Evolutionary conservation across 495 filamentous ascomycete genomes (phyloP), one percentile per base, ranked within the genome.

Genomic region (Astrocystis sublimbata): DNA sequence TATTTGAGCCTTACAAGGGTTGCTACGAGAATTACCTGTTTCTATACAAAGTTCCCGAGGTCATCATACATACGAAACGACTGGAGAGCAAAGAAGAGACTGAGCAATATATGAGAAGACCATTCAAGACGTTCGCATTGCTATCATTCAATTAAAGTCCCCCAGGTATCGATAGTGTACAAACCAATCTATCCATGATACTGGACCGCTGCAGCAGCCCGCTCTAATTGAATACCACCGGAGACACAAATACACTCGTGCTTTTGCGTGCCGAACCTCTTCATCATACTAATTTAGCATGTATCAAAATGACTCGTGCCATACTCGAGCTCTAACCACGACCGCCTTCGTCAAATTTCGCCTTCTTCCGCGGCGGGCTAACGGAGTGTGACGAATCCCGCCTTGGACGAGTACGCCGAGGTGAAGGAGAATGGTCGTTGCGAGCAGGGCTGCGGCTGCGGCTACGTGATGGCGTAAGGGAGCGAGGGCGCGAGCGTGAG

Each of bases 331-430:
- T 21, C 35, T 62, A 56, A 56, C 46, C 41, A 49, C 30, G 28
- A 10, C n/a, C n/a, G n/a, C n/a, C n/a, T n/a, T 41, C 31, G 36
- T 53, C 43, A 28, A 55, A 62, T 35, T 42, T 62, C 26, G 60
- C 49, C 41, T 42, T 54, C 60, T 62, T 62, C 23, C 60, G 65
- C 30, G 68, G 63, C 15, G 73, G 75, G 57, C 69, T 76, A 41
- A 45, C 60, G 26, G 74, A 75, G 42, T 68, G 21, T 6, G 60
- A 61, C 6, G 74, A 72, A 40, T 68, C 71, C 15, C 63, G 60
- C 31, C 61, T 62, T 17, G 65, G 53, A 4, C 53, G 67, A 31
- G 62, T 66, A 3, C 65, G 70, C 21, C 71, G 65, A 3, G 71
- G 70, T 3, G 71, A 59, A 9, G 74, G 73, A 28, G 62, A 62